phyloP scores from a whole-genome alignment of 495 filamentous ascomycete species.

The Acidiella bohemica region DNA sequence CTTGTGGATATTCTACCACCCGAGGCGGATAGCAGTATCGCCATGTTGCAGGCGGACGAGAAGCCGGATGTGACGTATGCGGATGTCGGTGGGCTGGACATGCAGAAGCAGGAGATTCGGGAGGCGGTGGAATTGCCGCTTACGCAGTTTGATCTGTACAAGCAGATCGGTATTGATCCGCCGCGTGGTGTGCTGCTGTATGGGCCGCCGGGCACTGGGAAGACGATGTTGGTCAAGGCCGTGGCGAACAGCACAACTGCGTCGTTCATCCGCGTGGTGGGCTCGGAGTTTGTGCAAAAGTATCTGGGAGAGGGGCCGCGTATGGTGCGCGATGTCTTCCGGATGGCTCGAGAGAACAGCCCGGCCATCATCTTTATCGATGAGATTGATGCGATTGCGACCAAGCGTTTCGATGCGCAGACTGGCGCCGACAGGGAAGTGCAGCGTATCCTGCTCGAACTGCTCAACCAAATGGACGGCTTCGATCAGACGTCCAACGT shows the following conservation, averaged over 20 bases:
- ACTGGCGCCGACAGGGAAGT: conserved; percentile 97
- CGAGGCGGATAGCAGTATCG: conserved; percentile 95
- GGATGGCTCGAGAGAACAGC: conserved; percentile 97
- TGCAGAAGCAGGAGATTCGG: conserved; percentile 99
- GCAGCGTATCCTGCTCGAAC: conserved; percentile 96
- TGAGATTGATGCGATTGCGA: conserved; percentile 98
- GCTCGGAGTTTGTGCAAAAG: conserved; percentile 94
- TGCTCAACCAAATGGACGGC: conserved; percentile 95
- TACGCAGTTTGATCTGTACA: conserved; percentile 96
- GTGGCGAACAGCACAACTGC: conserved; percentile 90
- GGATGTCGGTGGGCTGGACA: conserved; percentile 93
- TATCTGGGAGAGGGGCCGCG: conserved; percentile 97
- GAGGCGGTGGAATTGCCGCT: conserved; percentile 94
- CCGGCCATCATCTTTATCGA: conserved; percentile 99
- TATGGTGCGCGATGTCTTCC: conserved; percentile 97
- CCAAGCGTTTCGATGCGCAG: conserved; percentile 86
- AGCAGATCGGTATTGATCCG: conserved; percentile 96
- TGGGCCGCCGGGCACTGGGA: conserved; percentile 91
- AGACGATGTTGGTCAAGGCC: conserved; percentile 88
- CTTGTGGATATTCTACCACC: conserved; percentile 96
- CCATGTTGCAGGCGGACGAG: conserved; percentile 90
- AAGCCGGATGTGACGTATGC: conserved; percentile 98
- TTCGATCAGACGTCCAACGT: conserved; percentile 99
- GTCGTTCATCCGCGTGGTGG: conserved; percentile 97
- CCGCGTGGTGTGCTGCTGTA: conserved; percentile 97